Conservation (phyloP, 2,329 filamentous ascomycete genomes). For the Phaeomoniella chlamydospora region DNA sequence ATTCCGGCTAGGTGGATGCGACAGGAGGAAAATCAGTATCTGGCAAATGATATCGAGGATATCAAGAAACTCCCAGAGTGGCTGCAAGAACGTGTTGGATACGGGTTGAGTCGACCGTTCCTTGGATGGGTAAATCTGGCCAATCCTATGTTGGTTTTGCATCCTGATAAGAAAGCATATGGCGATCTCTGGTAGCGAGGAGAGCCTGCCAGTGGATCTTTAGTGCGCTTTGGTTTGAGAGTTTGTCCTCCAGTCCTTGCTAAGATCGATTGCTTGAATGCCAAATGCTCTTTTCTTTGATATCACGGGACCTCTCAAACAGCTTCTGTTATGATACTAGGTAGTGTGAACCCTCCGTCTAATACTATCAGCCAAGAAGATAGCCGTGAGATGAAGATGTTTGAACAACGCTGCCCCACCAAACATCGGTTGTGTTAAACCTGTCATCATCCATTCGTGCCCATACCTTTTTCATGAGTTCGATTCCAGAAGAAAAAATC, state of each 20-base stretch:
- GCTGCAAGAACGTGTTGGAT: constrained; percentile 13
- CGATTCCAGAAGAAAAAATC: not conserved
- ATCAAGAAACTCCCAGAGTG: constrained; percentile 9
- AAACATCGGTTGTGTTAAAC: not conserved
- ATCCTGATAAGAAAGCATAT: too few species aligned
- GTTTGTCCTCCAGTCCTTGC: too few species aligned
- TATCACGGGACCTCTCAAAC: too few species aligned
- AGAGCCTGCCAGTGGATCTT: too few species aligned
- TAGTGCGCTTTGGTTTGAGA: too few species aligned
- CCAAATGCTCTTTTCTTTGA: too few species aligned
- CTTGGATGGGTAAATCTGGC: constrained; percentile 11
- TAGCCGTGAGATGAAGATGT: not conserved
- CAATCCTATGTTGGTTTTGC: constrained; percentile 11
- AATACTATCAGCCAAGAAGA: not conserved
- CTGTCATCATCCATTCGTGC: not conserved
- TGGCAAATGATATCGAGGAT: constrained; percentile 11
- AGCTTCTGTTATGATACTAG: too few species aligned
- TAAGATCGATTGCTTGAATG: too few species aligned
- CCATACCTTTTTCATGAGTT: not conserved
- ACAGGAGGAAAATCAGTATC: constrained; percentile 14
- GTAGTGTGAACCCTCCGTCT: too few species aligned
- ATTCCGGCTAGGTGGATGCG: too few species aligned
- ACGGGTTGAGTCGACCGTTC: constrained; percentile 10
- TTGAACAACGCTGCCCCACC: not conserved
- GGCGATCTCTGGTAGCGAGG: too few species aligned